Conservation (phyloP, 495 filamentous ascomycete genomes). For the Penicillium daleae region DNA sequence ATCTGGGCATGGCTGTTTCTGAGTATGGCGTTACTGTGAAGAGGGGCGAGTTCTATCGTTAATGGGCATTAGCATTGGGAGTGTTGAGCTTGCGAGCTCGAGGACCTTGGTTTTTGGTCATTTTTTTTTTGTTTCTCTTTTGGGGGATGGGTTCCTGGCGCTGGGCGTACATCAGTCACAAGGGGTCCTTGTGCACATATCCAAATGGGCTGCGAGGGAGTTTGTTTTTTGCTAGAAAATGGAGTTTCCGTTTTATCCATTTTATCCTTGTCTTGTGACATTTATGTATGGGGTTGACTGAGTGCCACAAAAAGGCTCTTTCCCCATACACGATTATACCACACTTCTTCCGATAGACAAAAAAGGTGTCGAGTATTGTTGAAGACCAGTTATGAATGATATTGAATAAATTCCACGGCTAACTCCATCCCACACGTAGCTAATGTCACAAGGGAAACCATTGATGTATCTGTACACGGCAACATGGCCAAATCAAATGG, state of each 20-base stretch:
- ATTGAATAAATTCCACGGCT: conserved; percentile 25
- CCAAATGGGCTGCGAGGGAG: conserved; percentile 15
- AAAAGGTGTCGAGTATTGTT: background rate
- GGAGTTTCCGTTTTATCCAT: conserved; percentile 24
- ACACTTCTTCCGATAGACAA: background rate
- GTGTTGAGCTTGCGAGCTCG: background rate
- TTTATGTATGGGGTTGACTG: background rate
- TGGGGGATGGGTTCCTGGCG: conserved; percentile 23
- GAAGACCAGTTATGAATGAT: conserved; percentile 17
- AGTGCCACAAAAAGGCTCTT: background rate
- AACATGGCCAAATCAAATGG: conserved; percentile 24
- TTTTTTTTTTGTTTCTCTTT: conserved; percentile 14
- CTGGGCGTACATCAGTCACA: conserved; percentile 27
- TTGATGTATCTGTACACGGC: conserved; percentile 40
- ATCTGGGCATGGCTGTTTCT: conserved; percentile 93
- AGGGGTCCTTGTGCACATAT: conserved; percentile 7
- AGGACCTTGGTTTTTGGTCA: background rate
- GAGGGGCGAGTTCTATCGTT: conserved; percentile 96
- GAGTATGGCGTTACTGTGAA: conserved; percentile 98
- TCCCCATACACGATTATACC: background rate
- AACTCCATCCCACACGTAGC: conserved; percentile 35
- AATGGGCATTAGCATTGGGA: conserved; percentile 26
- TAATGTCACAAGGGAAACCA: conserved; percentile 32
- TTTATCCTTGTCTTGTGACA: background rate
- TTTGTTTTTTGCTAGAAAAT: conserved; percentile 22